Evolutionary conservation across 345 rosid genomes (phyloP), one percentile per base, ranked within the genome.

Genomic region (Camelina laxa): DNA sequence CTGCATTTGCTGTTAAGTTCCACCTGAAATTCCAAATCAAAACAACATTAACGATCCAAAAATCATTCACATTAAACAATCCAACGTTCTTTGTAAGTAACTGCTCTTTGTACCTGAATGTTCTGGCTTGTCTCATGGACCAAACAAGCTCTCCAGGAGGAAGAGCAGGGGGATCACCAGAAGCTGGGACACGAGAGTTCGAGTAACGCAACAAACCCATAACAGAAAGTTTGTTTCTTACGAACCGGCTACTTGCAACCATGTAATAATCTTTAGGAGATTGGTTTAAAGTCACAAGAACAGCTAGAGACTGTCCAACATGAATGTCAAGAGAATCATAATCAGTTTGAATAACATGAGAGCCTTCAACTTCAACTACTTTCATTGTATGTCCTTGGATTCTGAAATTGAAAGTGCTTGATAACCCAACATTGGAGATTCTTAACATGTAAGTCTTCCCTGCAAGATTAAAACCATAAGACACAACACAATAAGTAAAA

Each of bases 1-100:
- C 97, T 62, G 97, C 97, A 79, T 82, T 93, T 50, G 97, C 89
- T 5, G 97, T 93, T 79, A 93, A 83, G 77, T 93, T 93, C 96
- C 96, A 72, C 7, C 81, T 77, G 35, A 58, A 57, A 35, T 1
- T 21, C 22, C 38, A 22, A 63, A 49, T 10, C 2, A 14, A 75
- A 33, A 33, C 45, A 67, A 30, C 44, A 35, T 67, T 22, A 30
- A 15, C 1, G 39, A 60, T 44, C 36, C 1, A 59, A 7, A 22
- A 27, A 58, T 16, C 22, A 0, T 21, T 57, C 0, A 9, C 6
- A 54, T 1, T 4, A 27, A n/a, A 53, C 33, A 41, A n/a, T 20
- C 16, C 2, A 5, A 14, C 3, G 2, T 20, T 30, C 3, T 36
- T 51, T 5, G 6, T n/a, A 56, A n/a, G 30, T 21, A 22, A 22